phyloP scores from a whole-genome alignment of 768 basidiomycete genomes.

The Mrakia gelida region DNA sequence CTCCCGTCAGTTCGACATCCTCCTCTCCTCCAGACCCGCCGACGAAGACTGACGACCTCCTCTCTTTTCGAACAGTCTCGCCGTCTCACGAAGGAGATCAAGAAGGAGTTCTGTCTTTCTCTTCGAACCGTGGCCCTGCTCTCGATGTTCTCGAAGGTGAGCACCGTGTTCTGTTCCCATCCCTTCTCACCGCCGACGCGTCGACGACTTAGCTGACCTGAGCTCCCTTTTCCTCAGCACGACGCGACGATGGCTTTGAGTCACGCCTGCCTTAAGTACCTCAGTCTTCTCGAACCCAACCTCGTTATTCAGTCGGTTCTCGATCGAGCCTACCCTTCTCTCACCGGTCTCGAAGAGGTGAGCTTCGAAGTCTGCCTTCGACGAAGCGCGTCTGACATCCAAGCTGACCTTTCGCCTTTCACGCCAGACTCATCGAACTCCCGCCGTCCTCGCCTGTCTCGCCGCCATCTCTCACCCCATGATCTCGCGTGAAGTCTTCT shows the following conservation, averaged over 20 bases:
- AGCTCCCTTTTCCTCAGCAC: not conserved
- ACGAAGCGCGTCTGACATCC: not conserved
- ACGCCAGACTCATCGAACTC: constrained; percentile 74
- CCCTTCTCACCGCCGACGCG: not conserved
- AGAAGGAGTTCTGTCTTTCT: constrained; percentile 74
- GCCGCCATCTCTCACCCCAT: constrained; percentile 75
- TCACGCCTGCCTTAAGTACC: constrained; percentile 30
- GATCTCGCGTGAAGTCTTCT: constrained; percentile 71
- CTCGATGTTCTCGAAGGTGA: constrained; percentile 77
- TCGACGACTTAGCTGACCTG: not conserved
- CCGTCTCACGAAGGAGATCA: constrained; percentile 71
- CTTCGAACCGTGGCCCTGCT: constrained; percentile 75
- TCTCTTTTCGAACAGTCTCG: constrained; percentile 45
- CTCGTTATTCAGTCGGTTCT: constrained; percentile 74
- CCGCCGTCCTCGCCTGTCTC: constrained; percentile 78
- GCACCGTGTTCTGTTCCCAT: not conserved
- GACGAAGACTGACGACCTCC: not conserved
- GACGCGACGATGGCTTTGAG: constrained; percentile 24
- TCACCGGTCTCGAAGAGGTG: constrained; percentile 85
- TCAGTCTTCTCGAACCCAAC: constrained; percentile 65
- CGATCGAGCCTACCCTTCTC: constrained; percentile 75
- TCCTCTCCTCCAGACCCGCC: not conserved
- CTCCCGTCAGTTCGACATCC: constrained; percentile 47
- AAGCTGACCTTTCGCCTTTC: not conserved
- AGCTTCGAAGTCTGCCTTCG: too few species aligned